Base-by-base conservation (phyloP, 768 basidiomycete species). In the Amanita rubescens region DNA sequence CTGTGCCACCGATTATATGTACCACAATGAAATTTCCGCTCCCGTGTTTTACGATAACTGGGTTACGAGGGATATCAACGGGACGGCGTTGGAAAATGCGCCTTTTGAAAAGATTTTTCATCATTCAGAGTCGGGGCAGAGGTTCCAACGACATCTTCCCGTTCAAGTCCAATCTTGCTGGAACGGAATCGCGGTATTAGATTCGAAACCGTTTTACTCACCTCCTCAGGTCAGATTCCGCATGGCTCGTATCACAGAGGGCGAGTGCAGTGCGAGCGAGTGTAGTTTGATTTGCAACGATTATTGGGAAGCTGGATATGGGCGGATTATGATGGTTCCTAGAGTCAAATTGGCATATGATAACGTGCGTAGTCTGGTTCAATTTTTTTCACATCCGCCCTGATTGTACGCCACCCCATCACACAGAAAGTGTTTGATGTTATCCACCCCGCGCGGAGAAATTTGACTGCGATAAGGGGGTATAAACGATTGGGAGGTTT, bases 1-100 rank as follows among this genome's bases (percentile, higher is more conserved):
- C 9, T 98, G 96, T 62, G 96, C 95, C 0, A 85, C 94, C 1
- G 95, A 99, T 66, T 99, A 99, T 73, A 98, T 99, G 93, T 99
- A 90, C 72, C 96, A 99, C 72, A 83, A 94, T 27, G 94, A 95
- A 44, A 88, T 97, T 58, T 87, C 82, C 12, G 77, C 91, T 0
- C 95, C 95, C 1, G 94, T 97, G 15, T 98, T 98, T 68, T 98
- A 98, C 72, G 91, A 92, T 66, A 95, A 94, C 67, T 98, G 95
- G 95, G 95, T 99, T 19, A 94, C 95, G 1, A 81, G 95, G 37
- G 95, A 99, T 67, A 91, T 99, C 75, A 99, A 99, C 69, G 95
- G 95, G 20, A 98, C 95, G 0, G 95, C 95, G 0, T 78, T 99
- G 49, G 95, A 99, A 69, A 99, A 99, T 66, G 94, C 94, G 0